Evolutionary conservation across 805 yeast species (phyloP), one percentile per base, ranked within the genome.

Genomic region (Starmerella cellae): DNA sequence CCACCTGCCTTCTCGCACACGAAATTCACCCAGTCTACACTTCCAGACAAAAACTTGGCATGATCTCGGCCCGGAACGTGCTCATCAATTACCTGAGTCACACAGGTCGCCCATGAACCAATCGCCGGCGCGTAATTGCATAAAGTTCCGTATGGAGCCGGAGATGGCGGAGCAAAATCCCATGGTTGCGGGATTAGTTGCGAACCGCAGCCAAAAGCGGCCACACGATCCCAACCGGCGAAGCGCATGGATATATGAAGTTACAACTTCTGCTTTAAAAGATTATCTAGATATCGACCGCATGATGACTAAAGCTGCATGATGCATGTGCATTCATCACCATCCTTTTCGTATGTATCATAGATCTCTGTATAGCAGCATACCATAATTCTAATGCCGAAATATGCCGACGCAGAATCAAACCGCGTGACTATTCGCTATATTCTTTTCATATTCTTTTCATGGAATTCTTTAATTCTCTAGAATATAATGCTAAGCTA

Each of bases 61-160:
- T 24, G 28, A 13, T 8, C 8, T 9, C 11, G 13, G 11, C 28
- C 28, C 16, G 37, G n/a, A 17, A 16, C 11, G 26, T 44, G 44
- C 16, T 40, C 43, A 2, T 18, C 14, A 11, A 39, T 2, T 2
- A 41, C 45, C 26, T 42, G 35, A 13, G 41, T 28, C 4, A 48
- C 43, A 21, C 51, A 48, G 18, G 35, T 21, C 10, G 45, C 44
- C 51, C 51, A 48, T 4, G 51, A 17, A 2, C 51, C 51, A 4
- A 38, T 8, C 11, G 51, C 51, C 3, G 51, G 51, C 22, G 19
- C 39, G 21, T 43, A 48, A 1, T 37, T 37, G 27, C 51, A 48
- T 14, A 48, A 21, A 3, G 51, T 35, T 1, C 21, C 37, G 24
- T 47, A 47, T 33, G 35, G 32, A 2, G 42, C 48, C 3, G 41